Evolutionary conservation across 441 rosid genomes (phyloP).

Genomic region (Gossypium davidsonii): DNA sequence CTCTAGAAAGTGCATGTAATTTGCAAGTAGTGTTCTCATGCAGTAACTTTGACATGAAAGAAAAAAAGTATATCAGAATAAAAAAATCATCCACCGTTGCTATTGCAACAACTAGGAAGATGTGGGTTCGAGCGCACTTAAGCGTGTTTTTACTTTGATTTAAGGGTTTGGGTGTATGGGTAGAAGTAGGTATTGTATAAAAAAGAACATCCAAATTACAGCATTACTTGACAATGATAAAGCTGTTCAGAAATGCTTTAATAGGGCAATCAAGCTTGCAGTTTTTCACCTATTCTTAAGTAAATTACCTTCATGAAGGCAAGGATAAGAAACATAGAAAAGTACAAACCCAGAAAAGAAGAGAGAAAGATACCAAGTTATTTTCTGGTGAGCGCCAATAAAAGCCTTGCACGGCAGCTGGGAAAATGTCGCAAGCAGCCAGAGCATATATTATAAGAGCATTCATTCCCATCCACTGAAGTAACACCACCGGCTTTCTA

Average conservation of each 20-base stretch:
- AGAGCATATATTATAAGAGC: constrained; percentile 47
- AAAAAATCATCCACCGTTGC: too few species aligned
- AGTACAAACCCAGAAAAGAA: constrained; percentile 4
- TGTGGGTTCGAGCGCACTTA: too few species aligned
- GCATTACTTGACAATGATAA: background rate
- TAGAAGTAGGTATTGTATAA: too few species aligned
- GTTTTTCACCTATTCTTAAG: background rate
- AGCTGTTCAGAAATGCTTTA: background rate
- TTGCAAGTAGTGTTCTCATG: background rate
- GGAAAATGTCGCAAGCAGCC: constrained; percentile 52
- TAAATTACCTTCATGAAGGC: background rate
- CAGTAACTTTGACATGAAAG: background rate
- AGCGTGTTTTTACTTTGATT: too few species aligned
- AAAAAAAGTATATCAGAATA: background rate
- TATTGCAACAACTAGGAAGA: too few species aligned
- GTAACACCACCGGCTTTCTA: constrained; percentile 29
- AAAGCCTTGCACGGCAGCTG: constrained; percentile 23
- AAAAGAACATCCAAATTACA: background rate
- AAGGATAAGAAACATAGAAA: background rate
- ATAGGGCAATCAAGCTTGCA: background rate
- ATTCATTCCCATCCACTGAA: constrained; percentile 67
- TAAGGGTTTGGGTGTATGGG: too few species aligned
- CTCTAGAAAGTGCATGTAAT: background rate
- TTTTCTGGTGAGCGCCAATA: constrained; percentile 4
- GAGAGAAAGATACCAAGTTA: constrained; percentile 2